Base-by-base conservation (phyloP, 2,329 filamentous ascomycete species). In the Claviceps sp. region DNA sequence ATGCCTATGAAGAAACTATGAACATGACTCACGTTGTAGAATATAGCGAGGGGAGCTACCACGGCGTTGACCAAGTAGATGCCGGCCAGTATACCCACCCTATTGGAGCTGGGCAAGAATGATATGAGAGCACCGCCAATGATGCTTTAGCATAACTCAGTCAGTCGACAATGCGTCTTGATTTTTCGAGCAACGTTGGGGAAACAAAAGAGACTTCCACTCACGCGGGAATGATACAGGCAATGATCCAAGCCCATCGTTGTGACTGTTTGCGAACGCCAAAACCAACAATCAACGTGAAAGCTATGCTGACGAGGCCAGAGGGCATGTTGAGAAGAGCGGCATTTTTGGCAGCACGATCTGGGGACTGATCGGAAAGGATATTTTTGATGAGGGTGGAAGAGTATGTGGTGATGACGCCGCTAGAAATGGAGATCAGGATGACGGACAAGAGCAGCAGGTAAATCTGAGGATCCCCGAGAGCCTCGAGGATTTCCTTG, bases 251-350 rank as follows among this genome's bases (percentile, higher is more conserved):
- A 1, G 71, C 70, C 73, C 72, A 77, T 43, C 74, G 70, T 53
- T 76, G 64, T 6, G 72, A 74, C 49, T 67, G 64, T 47, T 64
- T 65, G 18, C 74, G 72, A 49, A 77, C 71, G 8, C 71, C 72
- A 42, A 65, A 70, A 4, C 74, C 70, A 42, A 76, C 72, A 22
- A 75, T 57, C 0, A 78, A 60, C 0, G 73, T 75, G 54, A 74
- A 73, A 57, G 73, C 69, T 53, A 79, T 78, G 63, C 70, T 75
- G 50, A 78, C 68, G 1, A 67, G 67, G 9, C 76, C 75, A 1
- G 72, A 75, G 1, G 75, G 76, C 66, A 75, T 78, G 59, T 77
- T 78, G 61, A 79, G 72, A 5, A 79, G 64, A 2, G 76, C 74
- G 3, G 75, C 65, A 37, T 66, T 60, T 56, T 70, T 71, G 2